Base-by-base conservation (phyloP, 768 basidiomycete species). In the Russula lepida region DNA sequence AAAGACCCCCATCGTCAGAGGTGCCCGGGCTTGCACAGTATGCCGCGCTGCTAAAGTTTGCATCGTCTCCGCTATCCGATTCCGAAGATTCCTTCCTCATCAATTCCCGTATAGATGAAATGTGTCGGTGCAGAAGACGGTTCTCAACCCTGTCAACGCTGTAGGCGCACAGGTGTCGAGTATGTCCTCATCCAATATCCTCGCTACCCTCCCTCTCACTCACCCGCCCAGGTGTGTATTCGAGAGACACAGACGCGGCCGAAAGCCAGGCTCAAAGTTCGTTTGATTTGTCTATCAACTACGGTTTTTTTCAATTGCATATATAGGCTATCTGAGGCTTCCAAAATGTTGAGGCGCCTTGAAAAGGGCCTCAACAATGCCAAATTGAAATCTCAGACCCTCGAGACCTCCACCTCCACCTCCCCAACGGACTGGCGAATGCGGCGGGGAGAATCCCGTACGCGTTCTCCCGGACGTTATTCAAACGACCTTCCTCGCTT, bases 81-180 rank as follows among this genome's bases (percentile, higher is more conserved):
- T 49, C 53, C 57, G 65, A 61, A 56, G 17, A 57, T 32, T 61
- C 19, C 28, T 50, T 55, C 51, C 58, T 48, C 47, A 59, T 58
- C 48, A 58, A 30, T 58, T 56, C 11, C 28, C 11, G 27, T 57
- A 47, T 66, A 92, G 90, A 93, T 93, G 90, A 91, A 92, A 72
- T 93, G 90, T 68, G 89, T 92, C 61, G 90, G 89, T 48, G 87
- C 91, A 53, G 90, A 93, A 71, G 89, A 92, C 68, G 89, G 89
- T 61, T 79, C 83, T 63, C 84, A 84, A 68, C 83, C 81, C 32
- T 93, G 90, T 71, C 89, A 92, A 71, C 85, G 90, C 54, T 93
- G 90, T 75, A 86, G 83, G 70, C 85, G 90, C 61, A 84, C 88
- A 35, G 86, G 85, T 65, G 82, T 84, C 87, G 71, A 63, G 83